Conservation (phyloP, 2,329 filamentous ascomycete species). For the Ceratocystis colombiana region DNA sequence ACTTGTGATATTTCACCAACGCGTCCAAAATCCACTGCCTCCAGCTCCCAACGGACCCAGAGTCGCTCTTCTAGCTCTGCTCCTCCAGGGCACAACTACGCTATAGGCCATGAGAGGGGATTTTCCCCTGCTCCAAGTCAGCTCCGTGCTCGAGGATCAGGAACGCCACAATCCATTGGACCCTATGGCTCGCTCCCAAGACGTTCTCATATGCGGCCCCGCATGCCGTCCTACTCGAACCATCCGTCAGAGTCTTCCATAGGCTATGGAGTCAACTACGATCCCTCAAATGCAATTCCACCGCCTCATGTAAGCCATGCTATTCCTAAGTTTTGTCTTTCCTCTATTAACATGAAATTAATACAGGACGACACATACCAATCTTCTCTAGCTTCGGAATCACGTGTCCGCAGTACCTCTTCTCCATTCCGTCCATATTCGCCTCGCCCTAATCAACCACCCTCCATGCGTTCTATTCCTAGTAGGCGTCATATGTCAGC, state of each 20-base stretch:
- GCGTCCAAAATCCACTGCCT: conserved; percentile 11
- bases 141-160: conserved; percentile 3
- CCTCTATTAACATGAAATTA: not conserved
- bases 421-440: not conserved
- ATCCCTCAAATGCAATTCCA: not conserved
- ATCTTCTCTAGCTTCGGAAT: not conserved
- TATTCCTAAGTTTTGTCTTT: not conserved
- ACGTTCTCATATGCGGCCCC: conserved; percentile 12
- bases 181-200: not conserved
- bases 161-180: not conserved
- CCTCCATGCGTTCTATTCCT: conserved; percentile 13
- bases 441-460: not conserved
- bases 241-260: conserved; percentile 9
- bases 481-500: conserved; percentile 18
- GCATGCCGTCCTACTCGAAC: not conserved
- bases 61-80: conserved; percentile 22
- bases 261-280: not conserved
- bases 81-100: not conserved
- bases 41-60: conserved; percentile 12
- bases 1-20: conserved; percentile 5
- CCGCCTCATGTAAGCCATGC: conserved; percentile 11
- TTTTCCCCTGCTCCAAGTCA: conserved; percentile 19
- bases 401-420: conserved; percentile 1
- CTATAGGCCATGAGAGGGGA: not conserved
- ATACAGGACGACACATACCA: not conserved